Evolutionary conservation across 2,329 filamentous ascomycete genomes (phyloP).

Genomic region (Pyricularia sp.): DNA sequence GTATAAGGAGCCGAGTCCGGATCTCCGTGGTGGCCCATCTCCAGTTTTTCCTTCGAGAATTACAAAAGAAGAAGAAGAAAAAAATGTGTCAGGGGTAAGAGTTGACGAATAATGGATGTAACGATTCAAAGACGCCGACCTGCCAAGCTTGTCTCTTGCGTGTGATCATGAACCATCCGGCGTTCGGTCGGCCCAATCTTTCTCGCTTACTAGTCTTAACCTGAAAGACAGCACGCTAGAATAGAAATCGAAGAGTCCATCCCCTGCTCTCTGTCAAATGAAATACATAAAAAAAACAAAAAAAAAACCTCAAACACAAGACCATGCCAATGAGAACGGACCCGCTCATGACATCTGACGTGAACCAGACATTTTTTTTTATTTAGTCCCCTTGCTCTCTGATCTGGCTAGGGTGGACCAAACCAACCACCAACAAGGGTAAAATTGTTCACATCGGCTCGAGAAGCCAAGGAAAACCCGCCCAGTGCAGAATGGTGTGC

Average conservation of each 20-base stretch:
- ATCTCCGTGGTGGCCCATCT: neutral
- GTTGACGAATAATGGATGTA: neutral
- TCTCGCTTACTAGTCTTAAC: neutral
- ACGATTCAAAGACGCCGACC: neutral
- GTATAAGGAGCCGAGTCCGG: neutral
- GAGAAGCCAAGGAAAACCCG: neutral
- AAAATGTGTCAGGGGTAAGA: neutral
- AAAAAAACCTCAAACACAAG: neutral
- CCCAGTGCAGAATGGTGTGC: neutral
- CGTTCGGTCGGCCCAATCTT: neutral
- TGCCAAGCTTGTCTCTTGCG: neutral
- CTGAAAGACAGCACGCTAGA: neutral
- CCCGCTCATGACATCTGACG: neutral
- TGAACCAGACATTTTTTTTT: neutral
- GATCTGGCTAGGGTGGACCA: neutral
- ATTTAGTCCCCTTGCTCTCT: neutral
- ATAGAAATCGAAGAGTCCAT: neutral
- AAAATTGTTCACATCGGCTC: neutral
- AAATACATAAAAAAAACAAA: neutral
- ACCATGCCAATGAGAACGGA: neutral
- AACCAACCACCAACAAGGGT: neutral
- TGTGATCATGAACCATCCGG: neutral
- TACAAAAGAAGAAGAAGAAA: neutral
- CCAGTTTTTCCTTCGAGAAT: neutral
- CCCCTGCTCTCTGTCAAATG: neutral